Conservation (phyloP, 2,329 filamentous ascomycete genomes). For the Chaetoscypha palmicola region DNA sequence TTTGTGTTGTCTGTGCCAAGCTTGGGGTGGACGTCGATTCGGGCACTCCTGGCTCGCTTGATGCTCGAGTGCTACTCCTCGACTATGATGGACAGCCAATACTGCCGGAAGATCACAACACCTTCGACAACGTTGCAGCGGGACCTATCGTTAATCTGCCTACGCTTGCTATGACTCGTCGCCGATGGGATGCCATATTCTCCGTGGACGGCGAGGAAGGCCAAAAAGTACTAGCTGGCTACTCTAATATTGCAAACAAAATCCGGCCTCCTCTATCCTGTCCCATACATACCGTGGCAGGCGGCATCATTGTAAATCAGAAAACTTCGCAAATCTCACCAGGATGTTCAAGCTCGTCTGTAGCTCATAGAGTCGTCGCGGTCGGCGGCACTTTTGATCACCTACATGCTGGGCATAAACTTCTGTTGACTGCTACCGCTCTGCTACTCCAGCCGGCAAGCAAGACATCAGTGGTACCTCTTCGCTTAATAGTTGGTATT, state of each 20-base stretch:
- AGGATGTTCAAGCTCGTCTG: conserved; percentile 13
- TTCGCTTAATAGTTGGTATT: conserved; percentile 72
- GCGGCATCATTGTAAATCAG: conserved; percentile 43
- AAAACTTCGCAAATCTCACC: conserved; percentile 1
- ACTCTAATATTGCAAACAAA: conserved; percentile 41
- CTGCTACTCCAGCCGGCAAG: conserved; percentile 55
- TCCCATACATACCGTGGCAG: conserved; percentile 45
- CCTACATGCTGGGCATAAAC: conserved; percentile 88
- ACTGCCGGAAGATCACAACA: conserved; percentile 39
- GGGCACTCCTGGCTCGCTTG: conserved; percentile 62
- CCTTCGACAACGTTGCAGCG: conserved; percentile 28
- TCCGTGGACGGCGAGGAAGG: conserved; percentile 59
- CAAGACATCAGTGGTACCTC: conserved; percentile 33
- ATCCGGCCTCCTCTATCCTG: conserved; percentile 41
- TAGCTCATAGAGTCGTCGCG: conserved; percentile 55
- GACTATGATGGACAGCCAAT: conserved; percentile 45
- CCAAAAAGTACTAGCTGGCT: conserved; percentile 47
- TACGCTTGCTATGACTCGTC: conserved; percentile 45
- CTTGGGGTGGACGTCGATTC: conserved; percentile 49
- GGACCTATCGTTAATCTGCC: conserved; percentile 38
- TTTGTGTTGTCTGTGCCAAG: conserved; percentile 64
- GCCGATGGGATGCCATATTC: conserved; percentile 60
- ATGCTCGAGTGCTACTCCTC: conserved; percentile 67
- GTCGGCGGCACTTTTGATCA: conserved; percentile 96
- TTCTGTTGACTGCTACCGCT: conserved; percentile 83